phyloP scores from a whole-genome alignment of 192 early-diverging fungal genomes.

The Coemansia sp. region DNA sequence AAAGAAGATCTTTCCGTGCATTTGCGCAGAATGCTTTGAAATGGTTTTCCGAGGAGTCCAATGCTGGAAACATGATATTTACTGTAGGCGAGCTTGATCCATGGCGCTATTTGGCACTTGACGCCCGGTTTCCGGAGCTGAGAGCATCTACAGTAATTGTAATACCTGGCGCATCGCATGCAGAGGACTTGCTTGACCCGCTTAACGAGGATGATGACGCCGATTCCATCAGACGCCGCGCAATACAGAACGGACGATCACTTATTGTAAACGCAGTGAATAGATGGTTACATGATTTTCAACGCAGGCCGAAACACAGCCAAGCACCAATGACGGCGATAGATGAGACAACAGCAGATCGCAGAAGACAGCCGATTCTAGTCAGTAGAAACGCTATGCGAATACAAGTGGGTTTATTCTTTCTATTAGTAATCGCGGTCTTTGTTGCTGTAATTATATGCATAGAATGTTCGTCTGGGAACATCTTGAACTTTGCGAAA shows the following conservation, averaged over 20 bases:
- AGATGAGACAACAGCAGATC: too few species aligned
- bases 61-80: constrained; percentile 12
- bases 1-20: constrained; percentile 10
- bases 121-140: not conserved
- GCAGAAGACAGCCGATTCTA: not conserved
- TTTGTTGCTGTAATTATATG: not conserved
- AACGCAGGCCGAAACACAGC: not conserved
- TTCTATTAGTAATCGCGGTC: not conserved
- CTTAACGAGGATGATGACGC: not conserved
- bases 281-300: constrained; percentile 2
- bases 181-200: constrained; percentile 18
- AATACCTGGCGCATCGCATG: constrained; percentile 24
- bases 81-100: constrained; percentile 35
- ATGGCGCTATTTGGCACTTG: constrained; percentile 19
- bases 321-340: not conserved
- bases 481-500: not conserved
- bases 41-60: not conserved
- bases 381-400: not conserved
- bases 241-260: constrained; percentile 5
- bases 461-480: not conserved
- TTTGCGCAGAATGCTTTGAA: constrained; percentile 17
- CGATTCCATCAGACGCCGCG: not conserved
- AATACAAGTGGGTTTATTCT: not conserved
- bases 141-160: not conserved
- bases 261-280: constrained; percentile 4